Evolutionary conservation across 1,284 basidiomycete species (phyloP).

Genomic region (Takashimella tepidaria): DNA sequence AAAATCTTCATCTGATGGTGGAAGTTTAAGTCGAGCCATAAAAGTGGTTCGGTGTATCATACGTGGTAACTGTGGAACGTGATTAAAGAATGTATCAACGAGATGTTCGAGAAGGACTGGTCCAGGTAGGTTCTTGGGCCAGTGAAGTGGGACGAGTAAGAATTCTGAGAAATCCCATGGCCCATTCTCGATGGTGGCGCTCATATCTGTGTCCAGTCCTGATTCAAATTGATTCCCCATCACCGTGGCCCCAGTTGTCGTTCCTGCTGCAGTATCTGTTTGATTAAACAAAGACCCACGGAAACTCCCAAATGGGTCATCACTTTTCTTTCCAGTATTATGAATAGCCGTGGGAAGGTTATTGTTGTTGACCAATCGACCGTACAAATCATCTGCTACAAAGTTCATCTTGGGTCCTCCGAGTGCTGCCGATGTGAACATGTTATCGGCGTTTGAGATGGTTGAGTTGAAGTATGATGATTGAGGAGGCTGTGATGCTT

Average conservation of each 20-base stretch:
- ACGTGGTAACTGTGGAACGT: conserved; percentile 38
- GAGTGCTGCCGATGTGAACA: not conserved
- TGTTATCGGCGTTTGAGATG: not conserved
- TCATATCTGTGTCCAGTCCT: too few relatives aligned
- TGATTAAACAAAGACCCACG: too few relatives aligned
- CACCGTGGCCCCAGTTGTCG: too few relatives aligned
- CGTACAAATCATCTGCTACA: not conserved
- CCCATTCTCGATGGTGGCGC: not conserved
- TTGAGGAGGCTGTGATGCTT: not conserved
- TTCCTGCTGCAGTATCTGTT: too few relatives aligned
- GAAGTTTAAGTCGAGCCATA: conserved; percentile 43
- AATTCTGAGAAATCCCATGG: conserved; percentile 24
- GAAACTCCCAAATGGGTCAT: too few relatives aligned
- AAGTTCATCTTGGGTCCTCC: not conserved
- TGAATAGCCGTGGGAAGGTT: not conserved
- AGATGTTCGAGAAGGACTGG: conserved; percentile 39
- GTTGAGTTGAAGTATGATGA: too few relatives aligned
- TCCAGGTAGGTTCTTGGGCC: conserved; percentile 39
- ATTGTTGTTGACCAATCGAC: not conserved
- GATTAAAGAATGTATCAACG: conserved; percentile 45
- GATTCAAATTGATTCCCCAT: too few relatives aligned
- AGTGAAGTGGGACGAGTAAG: conserved; percentile 35
- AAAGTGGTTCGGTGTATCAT: conserved; percentile 46
- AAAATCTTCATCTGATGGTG: conserved; percentile 46
- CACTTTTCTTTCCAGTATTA: not conserved